Evolutionary conservation across 2,329 filamentous ascomycete species (phyloP).

Genomic region (Aspergillus sp.): DNA sequence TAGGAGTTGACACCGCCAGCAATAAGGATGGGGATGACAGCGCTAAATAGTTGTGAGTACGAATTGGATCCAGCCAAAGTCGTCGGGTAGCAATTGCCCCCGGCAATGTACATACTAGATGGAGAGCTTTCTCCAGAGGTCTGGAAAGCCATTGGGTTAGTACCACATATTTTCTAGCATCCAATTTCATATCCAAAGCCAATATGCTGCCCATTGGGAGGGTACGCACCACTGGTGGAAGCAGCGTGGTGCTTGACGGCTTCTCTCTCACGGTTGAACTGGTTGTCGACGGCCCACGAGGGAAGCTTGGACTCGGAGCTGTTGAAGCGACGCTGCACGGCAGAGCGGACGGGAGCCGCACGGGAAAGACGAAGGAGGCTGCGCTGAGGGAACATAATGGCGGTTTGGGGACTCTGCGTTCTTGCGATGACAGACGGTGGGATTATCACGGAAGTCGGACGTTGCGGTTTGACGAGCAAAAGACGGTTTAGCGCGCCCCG

Average conservation of each 20-base stretch:
- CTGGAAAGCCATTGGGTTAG: constrained; percentile 46
- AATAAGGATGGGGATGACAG: constrained; percentile 66
- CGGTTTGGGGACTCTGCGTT: constrained; percentile 2
- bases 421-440: constrained; percentile 10
- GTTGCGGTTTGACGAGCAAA: constrained; percentile 17
- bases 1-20: constrained; percentile 77
- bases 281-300: constrained; percentile 68
- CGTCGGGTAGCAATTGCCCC: neutral
- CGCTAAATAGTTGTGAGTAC: constrained; percentile 49
- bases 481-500: constrained; percentile 22
- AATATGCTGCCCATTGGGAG: constrained; percentile 3
- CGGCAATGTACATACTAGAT: constrained; percentile 69
- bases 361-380: constrained; percentile 57
- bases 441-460: constrained; percentile 19
- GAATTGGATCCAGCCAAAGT: neutral
- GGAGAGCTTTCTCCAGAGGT: constrained; percentile 92
- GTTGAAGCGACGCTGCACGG: constrained; percentile 67
- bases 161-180: constrained; percentile 1
- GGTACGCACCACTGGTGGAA: constrained; percentile 69
- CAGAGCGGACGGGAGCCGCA: constrained; percentile 49
- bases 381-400: constrained; percentile 60
- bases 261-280: constrained; percentile 87
- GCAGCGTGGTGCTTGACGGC: constrained; percentile 88
- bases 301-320: constrained; percentile 56
- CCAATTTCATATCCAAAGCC: neutral